Evolutionary conservation across 2,329 filamentous ascomycete genomes (phyloP).

Genomic region (Arthrobotrys iridis): DNA sequence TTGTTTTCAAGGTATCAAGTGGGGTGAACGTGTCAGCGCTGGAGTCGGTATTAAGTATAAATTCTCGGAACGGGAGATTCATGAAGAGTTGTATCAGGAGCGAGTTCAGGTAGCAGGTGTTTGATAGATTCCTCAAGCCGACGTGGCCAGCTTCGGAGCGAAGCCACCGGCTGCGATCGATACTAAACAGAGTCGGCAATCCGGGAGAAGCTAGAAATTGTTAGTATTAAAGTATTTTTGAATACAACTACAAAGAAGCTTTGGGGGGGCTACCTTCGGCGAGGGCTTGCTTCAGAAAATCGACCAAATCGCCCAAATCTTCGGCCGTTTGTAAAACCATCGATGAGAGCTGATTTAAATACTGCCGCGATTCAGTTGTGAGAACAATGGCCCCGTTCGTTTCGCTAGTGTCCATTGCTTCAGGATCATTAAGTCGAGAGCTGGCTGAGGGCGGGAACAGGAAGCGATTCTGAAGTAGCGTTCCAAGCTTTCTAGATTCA

Average conservation of each 20-base stretch:
- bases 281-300: conserved; percentile 53
- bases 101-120: conserved; percentile 97
- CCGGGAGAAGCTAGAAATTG: conserved; percentile 50
- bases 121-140: conserved; percentile 90
- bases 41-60: conserved; percentile 74
- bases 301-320: conserved; percentile 22
- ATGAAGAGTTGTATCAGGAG: conserved; percentile 94
- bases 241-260: conserved; percentile 51
- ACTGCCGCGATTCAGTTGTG: conserved; percentile 32
- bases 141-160: conserved; percentile 81
- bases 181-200: conserved; percentile 55
- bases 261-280: conserved; percentile 51
- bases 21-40: conserved; percentile 64
- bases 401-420: conserved; percentile 60
- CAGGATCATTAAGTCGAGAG: conserved; percentile 8
- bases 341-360: conserved; percentile 18
- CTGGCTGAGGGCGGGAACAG: conserved; percentile 32
- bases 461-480: conserved; percentile 35
- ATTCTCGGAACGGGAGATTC: conserved; percentile 86
- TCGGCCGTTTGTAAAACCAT: conserved; percentile 24
- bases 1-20: conserved; percentile 77
- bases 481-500: conserved; percentile 22
- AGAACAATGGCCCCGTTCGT: conserved; percentile 73
- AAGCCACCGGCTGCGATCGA: conserved; percentile 58
- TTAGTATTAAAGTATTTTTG: conserved; percentile 59